These are phyloP conservation scores for Trichoderma polysporum DNA, from an alignment of 2,329 filamentous ascomycete species.

Conservation along the genomic window DNA sequence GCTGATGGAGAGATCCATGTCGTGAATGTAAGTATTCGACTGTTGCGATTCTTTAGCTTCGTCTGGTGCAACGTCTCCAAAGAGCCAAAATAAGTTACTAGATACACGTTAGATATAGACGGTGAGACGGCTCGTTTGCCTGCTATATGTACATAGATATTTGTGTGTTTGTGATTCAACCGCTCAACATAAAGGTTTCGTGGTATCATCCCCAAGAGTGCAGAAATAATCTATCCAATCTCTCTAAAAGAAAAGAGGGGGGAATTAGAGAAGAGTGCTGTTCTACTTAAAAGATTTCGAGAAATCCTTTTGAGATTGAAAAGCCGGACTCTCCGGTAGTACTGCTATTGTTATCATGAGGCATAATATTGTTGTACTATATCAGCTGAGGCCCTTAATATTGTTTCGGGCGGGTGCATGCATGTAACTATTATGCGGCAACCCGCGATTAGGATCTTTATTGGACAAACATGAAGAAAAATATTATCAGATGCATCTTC, in stretches of 20 bases:
- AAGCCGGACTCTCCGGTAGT: background rate
- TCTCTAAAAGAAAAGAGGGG: background rate
- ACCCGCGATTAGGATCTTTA: background rate
- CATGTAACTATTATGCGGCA: background rate
- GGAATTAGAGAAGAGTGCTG: background rate
- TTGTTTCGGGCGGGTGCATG: slow-evolving; percentile 4
- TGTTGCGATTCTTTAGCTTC: background rate
- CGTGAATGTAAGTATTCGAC: background rate
- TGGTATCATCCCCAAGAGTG: no score
- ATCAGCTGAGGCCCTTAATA: slow-evolving; percentile 1
- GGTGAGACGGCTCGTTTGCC: background rate
- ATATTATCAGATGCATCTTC: no score
- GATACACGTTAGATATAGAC: background rate
- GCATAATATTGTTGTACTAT: background rate
- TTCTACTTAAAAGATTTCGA: background rate
- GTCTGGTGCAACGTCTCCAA: background rate
- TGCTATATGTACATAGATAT: background rate
- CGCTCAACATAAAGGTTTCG: background rate
- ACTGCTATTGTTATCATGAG: background rate
- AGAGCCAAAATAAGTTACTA: background rate
- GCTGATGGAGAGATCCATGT: background rate
- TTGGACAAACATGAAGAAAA: background rate
- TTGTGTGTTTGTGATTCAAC: background rate
- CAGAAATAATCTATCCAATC: background rate
- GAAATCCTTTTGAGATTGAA: background rate